Evolutionary conservation across 371 early-diverging fungal species (phyloP).

Genomic region (Haplosporangium sp.): DNA sequence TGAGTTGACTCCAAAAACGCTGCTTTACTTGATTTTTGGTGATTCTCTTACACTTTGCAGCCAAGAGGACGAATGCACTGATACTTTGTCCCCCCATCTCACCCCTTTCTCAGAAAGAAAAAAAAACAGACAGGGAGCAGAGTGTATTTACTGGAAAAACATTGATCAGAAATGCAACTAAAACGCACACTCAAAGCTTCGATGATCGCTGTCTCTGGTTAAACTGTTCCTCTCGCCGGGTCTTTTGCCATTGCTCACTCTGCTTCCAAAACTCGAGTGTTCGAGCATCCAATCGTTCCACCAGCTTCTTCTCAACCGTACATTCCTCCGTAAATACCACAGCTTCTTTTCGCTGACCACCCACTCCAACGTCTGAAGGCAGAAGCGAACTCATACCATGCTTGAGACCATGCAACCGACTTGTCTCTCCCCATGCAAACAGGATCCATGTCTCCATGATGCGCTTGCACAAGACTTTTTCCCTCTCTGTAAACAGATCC

Average conservation of each 20-base stretch:
- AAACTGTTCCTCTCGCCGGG: slow-evolving; percentile 15
- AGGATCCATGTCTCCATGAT: slow-evolving; percentile 40
- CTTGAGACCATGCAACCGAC: slow-evolving; percentile 25
- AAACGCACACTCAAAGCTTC: slow-evolving; percentile 1
- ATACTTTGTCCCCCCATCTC: too few relatives aligned
- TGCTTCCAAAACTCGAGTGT: slow-evolving; percentile 43
- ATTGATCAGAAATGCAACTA: too few relatives aligned
- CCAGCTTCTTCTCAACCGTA: slow-evolving; percentile 42
- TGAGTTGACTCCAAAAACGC: too few relatives aligned
- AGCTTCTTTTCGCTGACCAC: slow-evolving; percentile 35
- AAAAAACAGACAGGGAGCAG: background rate
- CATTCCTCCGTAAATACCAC: slow-evolving; percentile 47
- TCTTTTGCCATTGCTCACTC: slow-evolving; percentile 30
- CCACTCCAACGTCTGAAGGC: slow-evolving; percentile 42
- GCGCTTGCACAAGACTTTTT: slow-evolving; percentile 28
- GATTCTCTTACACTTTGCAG: too few relatives aligned
- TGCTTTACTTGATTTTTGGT: too few relatives aligned
- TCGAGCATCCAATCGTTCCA: slow-evolving; percentile 41
- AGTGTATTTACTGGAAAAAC: too few relatives aligned
- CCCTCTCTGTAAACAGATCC: slow-evolving; percentile 31
- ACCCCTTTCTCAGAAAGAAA: too few relatives aligned
- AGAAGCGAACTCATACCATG: slow-evolving; percentile 30
- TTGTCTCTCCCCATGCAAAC: slow-evolving; percentile 51
- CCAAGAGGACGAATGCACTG: too few relatives aligned
- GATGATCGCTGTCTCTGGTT: slow-evolving; percentile 11